These are phyloP conservation scores for Alternaria panax DNA, from an alignment of 2,329 filamentous ascomycete genomes.

Conservation along the genomic window DNA sequence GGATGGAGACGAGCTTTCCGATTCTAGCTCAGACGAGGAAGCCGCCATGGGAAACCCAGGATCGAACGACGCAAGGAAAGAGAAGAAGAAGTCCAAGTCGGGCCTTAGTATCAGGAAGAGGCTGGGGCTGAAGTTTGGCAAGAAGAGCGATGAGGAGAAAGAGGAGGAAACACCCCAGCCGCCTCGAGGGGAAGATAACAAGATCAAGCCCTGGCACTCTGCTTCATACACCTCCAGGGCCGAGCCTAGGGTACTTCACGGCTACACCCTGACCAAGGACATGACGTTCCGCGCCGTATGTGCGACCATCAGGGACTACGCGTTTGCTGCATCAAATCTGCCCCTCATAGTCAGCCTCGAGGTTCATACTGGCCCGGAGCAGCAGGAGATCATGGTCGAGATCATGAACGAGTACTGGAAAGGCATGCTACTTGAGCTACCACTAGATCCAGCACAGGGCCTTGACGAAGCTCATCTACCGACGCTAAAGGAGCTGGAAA, in stretches of 20 bases:
- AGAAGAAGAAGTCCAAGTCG: slow-evolving; percentile 39
- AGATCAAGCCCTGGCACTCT: slow-evolving; percentile 43
- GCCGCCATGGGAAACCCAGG: slow-evolving; percentile 28
- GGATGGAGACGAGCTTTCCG: slow-evolving; percentile 69
- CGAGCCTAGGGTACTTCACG: slow-evolving; percentile 85
- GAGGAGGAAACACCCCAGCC: slow-evolving; percentile 15
- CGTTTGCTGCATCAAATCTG: slow-evolving; percentile 75
- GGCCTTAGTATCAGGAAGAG: slow-evolving; percentile 46
- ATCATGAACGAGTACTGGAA: slow-evolving; percentile 93
- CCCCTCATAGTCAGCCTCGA: slow-evolving; percentile 93
- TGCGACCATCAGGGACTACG: slow-evolving; percentile 76
- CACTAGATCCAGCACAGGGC: slow-evolving; percentile 36
- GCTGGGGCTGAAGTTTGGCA: slow-evolving; percentile 42
- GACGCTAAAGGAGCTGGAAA: slow-evolving; percentile 67
- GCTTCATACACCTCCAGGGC: slow-evolving; percentile 40
- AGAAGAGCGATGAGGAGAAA: slow-evolving; percentile 36
- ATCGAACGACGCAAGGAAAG: slow-evolving; percentile 30
- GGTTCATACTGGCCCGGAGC: slow-evolving; percentile 80
- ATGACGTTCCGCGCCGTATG: slow-evolving; percentile 89
- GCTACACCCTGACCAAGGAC: slow-evolving; percentile 82
- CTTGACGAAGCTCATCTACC: slow-evolving; percentile 70
- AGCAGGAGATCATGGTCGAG: slow-evolving; percentile 90
- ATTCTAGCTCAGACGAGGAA: slow-evolving; percentile 50
- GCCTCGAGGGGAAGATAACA: slow-evolving; percentile 22
- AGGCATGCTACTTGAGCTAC: slow-evolving; percentile 73